These are phyloP conservation scores for Brassica hybrid DNA, from an alignment of 441 rosid genomes.

Conservation along the genomic window DNA sequence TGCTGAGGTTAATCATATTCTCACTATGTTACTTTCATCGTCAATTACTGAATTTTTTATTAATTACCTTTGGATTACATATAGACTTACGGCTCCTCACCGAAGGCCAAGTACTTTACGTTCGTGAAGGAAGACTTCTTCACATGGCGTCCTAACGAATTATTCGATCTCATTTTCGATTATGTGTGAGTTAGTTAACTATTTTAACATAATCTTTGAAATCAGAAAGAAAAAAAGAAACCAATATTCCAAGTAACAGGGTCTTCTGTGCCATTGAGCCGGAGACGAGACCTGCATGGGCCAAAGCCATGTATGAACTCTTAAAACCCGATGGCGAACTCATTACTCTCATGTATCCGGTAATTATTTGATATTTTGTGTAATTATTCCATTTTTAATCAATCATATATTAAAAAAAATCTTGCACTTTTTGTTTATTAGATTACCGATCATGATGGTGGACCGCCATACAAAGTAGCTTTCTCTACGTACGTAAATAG, in stretches of 20 bases:
- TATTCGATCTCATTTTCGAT: slow-evolving; percentile 79
- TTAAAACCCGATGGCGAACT: slow-evolving; percentile 88
- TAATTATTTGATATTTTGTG: slow-evolving; percentile 21
- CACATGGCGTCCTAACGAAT: slow-evolving; percentile 75
- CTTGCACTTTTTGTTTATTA: slow-evolving; percentile 32
- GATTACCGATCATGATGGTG: slow-evolving; percentile 79
- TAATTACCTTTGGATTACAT: slow-evolving; percentile 9
- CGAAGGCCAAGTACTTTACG: slow-evolving; percentile 58
- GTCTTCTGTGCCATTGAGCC: slow-evolving; percentile 92
- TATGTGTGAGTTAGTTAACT: slow-evolving; percentile 73
- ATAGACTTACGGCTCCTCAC: slow-evolving; percentile 61
- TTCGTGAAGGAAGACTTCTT: slow-evolving; percentile 80
- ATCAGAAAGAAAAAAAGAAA: not conserved
- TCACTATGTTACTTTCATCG: not conserved
- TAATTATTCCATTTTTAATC: not conserved
- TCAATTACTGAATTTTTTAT: not conserved
- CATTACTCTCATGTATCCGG: slow-evolving; percentile 85
- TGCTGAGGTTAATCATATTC: slow-evolving; percentile 47
- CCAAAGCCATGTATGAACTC: slow-evolving; percentile 53
- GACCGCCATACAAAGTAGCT: slow-evolving; percentile 92
- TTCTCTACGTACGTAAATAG: slow-evolving; percentile 61
- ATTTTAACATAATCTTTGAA: not conserved
- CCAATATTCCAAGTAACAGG: slow-evolving; percentile 13
- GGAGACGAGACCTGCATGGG: slow-evolving; percentile 74
- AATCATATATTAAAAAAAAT: not conserved